phyloP scores from a whole-genome alignment of 2,329 filamentous ascomycete genomes.

The Diaporthe sp. region DNA sequence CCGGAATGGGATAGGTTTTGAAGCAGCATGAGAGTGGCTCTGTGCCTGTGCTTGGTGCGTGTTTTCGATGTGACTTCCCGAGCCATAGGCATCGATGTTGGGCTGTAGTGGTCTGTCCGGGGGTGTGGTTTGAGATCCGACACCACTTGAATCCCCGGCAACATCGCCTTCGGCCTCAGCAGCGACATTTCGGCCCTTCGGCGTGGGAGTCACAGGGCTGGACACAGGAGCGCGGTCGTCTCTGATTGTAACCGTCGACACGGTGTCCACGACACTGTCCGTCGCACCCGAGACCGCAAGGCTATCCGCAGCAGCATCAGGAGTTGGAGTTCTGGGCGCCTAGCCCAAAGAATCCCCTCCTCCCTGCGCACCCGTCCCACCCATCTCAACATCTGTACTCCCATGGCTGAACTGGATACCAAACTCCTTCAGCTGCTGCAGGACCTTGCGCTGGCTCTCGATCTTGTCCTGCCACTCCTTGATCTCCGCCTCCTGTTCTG shows the following conservation, averaged over 20 bases:
- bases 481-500: conserved; percentile 81
- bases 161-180: background rate
- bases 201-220: background rate
- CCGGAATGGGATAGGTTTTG: background rate
- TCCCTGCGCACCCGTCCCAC: conserved; percentile 49
- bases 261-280: background rate
- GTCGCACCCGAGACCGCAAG: conserved; percentile 7
- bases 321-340: conserved; percentile 25
- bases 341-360: conserved; percentile 51
- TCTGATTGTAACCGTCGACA: background rate
- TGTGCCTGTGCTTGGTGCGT: background rate
- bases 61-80: background rate
- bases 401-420: conserved; percentile 57
- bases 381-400: conserved; percentile 42
- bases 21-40: background rate
- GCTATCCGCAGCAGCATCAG: conserved; percentile 15
- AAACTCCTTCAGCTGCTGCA: conserved; percentile 67
- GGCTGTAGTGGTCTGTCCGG: background rate
- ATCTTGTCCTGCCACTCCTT: conserved; percentile 75
- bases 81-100: background rate
- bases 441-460: conserved; percentile 70
- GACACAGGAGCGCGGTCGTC: no score
- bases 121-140: background rate
- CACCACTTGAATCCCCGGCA: background rate
- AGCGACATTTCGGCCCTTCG: background rate